Evolutionary conservation across 768 basidiomycete species (phyloP).

Genomic region (Russula brevipes): DNA sequence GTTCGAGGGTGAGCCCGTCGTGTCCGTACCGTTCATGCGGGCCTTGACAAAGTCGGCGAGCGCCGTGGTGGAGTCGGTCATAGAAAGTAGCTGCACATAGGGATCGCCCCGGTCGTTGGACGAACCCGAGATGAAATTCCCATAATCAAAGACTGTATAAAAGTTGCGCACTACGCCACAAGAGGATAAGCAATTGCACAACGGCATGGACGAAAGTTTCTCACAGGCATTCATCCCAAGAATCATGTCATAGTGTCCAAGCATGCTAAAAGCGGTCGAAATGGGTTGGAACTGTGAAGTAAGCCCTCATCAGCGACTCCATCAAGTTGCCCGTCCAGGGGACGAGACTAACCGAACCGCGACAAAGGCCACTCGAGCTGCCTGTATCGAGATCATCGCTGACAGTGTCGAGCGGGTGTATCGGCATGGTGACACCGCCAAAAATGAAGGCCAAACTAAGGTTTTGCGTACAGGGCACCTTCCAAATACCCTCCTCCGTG

Average conservation of each 20-base stretch:
- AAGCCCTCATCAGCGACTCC: constrained; percentile 12
- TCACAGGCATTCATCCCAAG: constrained; percentile 75
- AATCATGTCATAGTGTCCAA: constrained; percentile 78
- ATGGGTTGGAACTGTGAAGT: constrained; percentile 69
- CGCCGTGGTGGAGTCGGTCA: constrained; percentile 49
- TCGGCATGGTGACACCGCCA: constrained; percentile 59
- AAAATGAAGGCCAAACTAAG: constrained; percentile 69
- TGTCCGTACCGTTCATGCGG: constrained; percentile 57
- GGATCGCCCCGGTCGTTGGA: constrained; percentile 48
- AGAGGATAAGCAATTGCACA: constrained; percentile 3
- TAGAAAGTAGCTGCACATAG: constrained; percentile 63
- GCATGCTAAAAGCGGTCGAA: constrained; percentile 69
- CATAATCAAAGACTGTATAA: constrained; percentile 69
- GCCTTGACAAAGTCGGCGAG: constrained; percentile 60
- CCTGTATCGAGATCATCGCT: constrained; percentile 48
- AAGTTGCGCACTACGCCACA: constrained; percentile 58
- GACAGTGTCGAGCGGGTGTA: constrained; percentile 69
- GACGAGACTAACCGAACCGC: constrained; percentile 54
- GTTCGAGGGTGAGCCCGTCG: constrained; percentile 49
- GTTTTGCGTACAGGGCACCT: constrained; percentile 66
- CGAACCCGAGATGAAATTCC: constrained; percentile 53
- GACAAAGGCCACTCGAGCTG: constrained; percentile 41
- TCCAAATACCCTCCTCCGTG: constrained; percentile 52
- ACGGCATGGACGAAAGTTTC: constrained; percentile 27
- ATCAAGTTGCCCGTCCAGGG: not conserved